Conservation (phyloP, 495 filamentous ascomycete species). For the Friedmanniomyces simplex region DNA sequence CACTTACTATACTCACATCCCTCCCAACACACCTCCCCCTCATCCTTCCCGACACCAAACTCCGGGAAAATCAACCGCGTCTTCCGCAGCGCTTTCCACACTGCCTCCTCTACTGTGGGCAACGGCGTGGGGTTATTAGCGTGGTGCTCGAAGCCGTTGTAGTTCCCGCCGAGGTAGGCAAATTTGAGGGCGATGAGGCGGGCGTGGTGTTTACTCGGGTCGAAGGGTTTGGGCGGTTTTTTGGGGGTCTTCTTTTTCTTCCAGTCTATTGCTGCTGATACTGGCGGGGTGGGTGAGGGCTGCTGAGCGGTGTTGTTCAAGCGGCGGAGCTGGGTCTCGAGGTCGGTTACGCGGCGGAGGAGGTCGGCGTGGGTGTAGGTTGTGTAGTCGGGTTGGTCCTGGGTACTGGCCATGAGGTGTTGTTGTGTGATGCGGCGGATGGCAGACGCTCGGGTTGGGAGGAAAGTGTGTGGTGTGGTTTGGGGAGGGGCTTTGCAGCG, state of each 20-base stretch:
- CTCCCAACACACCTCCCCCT: constrained; percentile 54
- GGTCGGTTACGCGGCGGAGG: constrained; percentile 22
- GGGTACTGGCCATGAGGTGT: not conserved
- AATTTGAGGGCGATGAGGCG: constrained; percentile 84
- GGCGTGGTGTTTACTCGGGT: constrained; percentile 71
- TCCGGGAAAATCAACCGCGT: constrained; percentile 68
- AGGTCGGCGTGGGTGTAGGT: constrained; percentile 23
- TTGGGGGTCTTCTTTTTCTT: constrained; percentile 14
- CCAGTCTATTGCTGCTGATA: not conserved
- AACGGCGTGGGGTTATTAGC: constrained; percentile 51
- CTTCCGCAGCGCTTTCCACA: constrained; percentile 81
- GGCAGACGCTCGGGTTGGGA: not conserved
- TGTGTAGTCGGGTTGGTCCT: constrained; percentile 21
- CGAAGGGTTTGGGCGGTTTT: constrained; percentile 39
- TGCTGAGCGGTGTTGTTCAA: constrained; percentile 3
- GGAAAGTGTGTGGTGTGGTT: not conserved
- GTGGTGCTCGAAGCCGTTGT: constrained; percentile 85
- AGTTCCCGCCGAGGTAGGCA: constrained; percentile 81
- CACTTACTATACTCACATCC: constrained; percentile 86
- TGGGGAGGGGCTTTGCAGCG: not conserved
- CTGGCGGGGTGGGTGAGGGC: not conserved
- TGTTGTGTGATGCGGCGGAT: not conserved
- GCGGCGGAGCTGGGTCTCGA: constrained; percentile 21
- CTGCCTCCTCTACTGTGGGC: constrained; percentile 78
- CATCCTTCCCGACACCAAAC: constrained; percentile 18